A percentile compares a stretch with the other conserved stretches of the same genome.
These are phyloP conservation scores for Phoma herbarum DNA, from an alignment of 2,329 filamentous ascomycete species.

Conservation along the genomic window DNA sequence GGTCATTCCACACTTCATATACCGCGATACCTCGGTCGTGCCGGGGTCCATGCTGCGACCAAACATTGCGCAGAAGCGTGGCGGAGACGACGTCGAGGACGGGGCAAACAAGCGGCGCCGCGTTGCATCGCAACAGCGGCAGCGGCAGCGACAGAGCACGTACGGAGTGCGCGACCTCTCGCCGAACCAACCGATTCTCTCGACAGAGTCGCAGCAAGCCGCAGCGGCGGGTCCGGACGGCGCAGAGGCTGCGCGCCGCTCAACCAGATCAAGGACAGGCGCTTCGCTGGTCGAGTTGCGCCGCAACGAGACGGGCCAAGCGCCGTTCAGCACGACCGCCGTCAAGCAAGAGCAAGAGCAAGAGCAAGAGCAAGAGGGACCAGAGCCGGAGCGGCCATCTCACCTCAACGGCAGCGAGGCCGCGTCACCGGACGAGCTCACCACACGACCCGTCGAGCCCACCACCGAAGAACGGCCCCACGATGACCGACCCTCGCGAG, in stretches of 20 bases:
- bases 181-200: constrained; percentile 42
- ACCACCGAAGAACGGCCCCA: constrained; percentile 3
- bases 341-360: constrained; percentile 44
- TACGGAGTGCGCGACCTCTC: constrained; percentile 25
- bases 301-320: constrained; percentile 29
- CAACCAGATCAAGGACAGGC: constrained; percentile 28
- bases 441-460: constrained; percentile 19
- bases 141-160: constrained; percentile 22
- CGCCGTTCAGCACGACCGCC: constrained; percentile 24
- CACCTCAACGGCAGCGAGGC: constrained; percentile 15
- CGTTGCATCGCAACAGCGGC: constrained; percentile 28
- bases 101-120: constrained; percentile 37
- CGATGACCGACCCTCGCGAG: background rate
- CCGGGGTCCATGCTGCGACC: constrained; percentile 43
- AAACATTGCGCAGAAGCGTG: constrained; percentile 33
- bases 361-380: constrained; percentile 43
- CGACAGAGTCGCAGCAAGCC: constrained; percentile 34
- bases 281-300: constrained; percentile 32
- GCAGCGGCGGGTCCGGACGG: constrained; percentile 21
- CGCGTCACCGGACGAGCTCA: constrained; percentile 3
- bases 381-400: constrained; percentile 27
- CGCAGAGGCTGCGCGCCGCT: background rate
- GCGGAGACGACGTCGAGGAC: constrained; percentile 22
- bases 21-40: constrained; percentile 47
- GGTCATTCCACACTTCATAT: constrained; percentile 39